Percentiles rank a stretch among this genome's conserved stretches.
Evolutionary conservation across 2,329 filamentous ascomycete genomes (phyloP).

Genomic region (Colletotrichum truncatum): DNA sequence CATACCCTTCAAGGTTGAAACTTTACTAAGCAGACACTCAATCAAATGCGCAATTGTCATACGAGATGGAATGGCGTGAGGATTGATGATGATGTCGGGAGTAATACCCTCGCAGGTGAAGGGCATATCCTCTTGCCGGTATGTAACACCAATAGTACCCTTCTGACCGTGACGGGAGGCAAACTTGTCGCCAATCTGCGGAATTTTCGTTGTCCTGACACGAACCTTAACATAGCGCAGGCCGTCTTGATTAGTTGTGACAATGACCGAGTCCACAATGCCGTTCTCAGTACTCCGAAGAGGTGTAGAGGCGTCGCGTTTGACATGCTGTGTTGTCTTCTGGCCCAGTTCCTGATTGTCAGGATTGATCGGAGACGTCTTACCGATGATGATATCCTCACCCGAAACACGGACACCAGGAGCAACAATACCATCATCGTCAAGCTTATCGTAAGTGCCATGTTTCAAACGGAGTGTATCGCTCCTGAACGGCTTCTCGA

Average conservation of each 20-base stretch:
- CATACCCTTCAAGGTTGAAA: slow-evolving; percentile 90
- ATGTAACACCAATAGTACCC: slow-evolving; percentile 98
- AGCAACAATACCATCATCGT: slow-evolving; percentile 93
- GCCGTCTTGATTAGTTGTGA: slow-evolving; percentile 95
- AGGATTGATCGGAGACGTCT: slow-evolving; percentile 92
- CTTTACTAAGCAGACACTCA: slow-evolving; percentile 97
- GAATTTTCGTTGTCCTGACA: slow-evolving; percentile 96
- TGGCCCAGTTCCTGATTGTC: slow-evolving; percentile 95
- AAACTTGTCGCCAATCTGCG: slow-evolving; percentile 99
- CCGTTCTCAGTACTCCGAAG: slow-evolving; percentile 95
- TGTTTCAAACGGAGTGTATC: slow-evolving; percentile 94
- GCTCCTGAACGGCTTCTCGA: slow-evolving; percentile 91
- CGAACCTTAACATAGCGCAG: slow-evolving; percentile 97
- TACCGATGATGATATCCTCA: slow-evolving; percentile 99
- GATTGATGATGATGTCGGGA: slow-evolving; percentile 98
- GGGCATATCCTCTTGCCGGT: slow-evolving; percentile 98
- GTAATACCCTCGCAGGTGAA: slow-evolving; percentile 92
- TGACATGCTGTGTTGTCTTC: slow-evolving; percentile 87
- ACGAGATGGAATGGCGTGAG: slow-evolving; percentile 98
- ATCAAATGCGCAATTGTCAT: slow-evolving; percentile 99
- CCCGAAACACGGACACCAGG: slow-evolving; percentile 95
- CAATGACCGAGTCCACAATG: slow-evolving; percentile 91
- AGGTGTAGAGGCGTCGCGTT: slow-evolving; percentile 95
- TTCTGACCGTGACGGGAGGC: slow-evolving; percentile 99
- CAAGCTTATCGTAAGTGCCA: slow-evolving; percentile 96